Evolutionary conservation across 805 yeast species (phyloP).

Genomic region (Crinitomyces ghanaensis): DNA sequence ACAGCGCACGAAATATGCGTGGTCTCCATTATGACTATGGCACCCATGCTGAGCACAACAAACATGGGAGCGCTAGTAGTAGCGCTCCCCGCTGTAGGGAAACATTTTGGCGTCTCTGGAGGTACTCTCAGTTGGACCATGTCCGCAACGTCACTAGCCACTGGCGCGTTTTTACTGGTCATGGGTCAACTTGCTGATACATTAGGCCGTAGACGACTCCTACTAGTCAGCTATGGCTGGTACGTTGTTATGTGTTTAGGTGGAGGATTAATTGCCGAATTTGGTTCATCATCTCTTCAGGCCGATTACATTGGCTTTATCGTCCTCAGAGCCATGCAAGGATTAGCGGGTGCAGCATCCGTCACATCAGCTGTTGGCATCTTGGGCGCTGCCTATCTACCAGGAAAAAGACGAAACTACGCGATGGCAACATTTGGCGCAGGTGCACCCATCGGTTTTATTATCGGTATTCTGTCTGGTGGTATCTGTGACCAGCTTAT

Average conservation of each 20-base stretch:
- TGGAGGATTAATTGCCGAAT: too few species aligned
- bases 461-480: slow-evolving; percentile 32
- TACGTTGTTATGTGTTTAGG: slow-evolving; percentile 25
- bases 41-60: slow-evolving; percentile 5
- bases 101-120: slow-evolving; percentile 29
- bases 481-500: slow-evolving; percentile 33
- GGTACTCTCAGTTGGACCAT: slow-evolving; percentile 35
- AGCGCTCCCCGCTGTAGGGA: slow-evolving; percentile 28
- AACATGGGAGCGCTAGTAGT: slow-evolving; percentile 26
- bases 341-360: slow-evolving; percentile 34
- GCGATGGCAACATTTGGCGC: slow-evolving; percentile 33
- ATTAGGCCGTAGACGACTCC: slow-evolving; percentile 32
- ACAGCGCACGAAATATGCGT: slow-evolving; percentile 4
- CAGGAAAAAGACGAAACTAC: slow-evolving; percentile 31
- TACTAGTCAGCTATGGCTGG: slow-evolving; percentile 25
- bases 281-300: too few species aligned
- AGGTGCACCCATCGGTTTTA: slow-evolving; percentile 39
- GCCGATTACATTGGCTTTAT: slow-evolving; percentile 27
- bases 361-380: slow-evolving; percentile 40
- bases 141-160: slow-evolving; percentile 32
- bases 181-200: slow-evolving; percentile 38
- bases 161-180: slow-evolving; percentile 33
- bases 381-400: slow-evolving; percentile 31
- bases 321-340: slow-evolving; percentile 34
- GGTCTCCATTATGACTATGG: slow-evolving; percentile 5